These are phyloP conservation scores for Albophoma yamanashiensis DNA, from an alignment of 2,329 filamentous ascomycete species.

Conservation along the genomic window DNA sequence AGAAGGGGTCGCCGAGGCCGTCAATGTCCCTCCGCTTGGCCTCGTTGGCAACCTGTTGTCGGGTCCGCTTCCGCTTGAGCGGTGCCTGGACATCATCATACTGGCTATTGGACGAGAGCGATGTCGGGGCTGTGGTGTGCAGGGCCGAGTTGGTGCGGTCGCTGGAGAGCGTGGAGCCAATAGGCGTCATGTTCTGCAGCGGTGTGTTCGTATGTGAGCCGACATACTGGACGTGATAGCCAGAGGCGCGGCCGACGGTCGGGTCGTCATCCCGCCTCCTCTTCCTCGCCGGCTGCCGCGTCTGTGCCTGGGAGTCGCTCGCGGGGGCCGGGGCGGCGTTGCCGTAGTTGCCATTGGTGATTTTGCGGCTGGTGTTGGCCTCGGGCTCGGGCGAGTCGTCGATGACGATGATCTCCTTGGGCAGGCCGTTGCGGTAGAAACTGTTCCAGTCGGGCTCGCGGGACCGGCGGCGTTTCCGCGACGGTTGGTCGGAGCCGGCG, in stretches of 20 bases:
- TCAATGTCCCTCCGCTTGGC: constrained; percentile 69
- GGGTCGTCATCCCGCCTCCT: constrained; percentile 51
- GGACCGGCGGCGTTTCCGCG: constrained; percentile 44
- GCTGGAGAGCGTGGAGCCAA: constrained; percentile 65
- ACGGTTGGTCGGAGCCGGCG: constrained; percentile 15
- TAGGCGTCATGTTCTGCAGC: constrained; percentile 53
- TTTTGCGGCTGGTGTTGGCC: constrained; percentile 27
- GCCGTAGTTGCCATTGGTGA: constrained; percentile 22
- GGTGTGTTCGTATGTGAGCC: constrained; percentile 62
- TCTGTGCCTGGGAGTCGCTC: constrained; percentile 11
- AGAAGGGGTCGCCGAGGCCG: constrained; percentile 57
- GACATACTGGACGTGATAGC: constrained; percentile 64
- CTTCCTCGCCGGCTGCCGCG: constrained; percentile 57
- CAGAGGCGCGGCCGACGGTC: constrained; percentile 41
- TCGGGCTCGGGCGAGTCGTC: constrained; percentile 58
- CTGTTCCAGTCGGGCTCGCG: constrained; percentile 65
- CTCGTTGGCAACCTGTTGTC: constrained; percentile 73
- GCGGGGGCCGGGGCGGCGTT: constrained; percentile 17
- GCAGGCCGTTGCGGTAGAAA: constrained; percentile 75
- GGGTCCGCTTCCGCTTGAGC: constrained; percentile 82
- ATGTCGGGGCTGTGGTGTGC: constrained; percentile 84
- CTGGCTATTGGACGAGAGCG: constrained; percentile 49
- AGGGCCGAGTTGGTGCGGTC: constrained; percentile 73
- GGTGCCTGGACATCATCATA: constrained; percentile 60
- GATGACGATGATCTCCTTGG: constrained; percentile 79